Evolutionary conservation across 169 alveolate species (phyloP), one percentile per base, ranked within the genome.

Genomic region (Cryptosporidium meleagridis): DNA sequence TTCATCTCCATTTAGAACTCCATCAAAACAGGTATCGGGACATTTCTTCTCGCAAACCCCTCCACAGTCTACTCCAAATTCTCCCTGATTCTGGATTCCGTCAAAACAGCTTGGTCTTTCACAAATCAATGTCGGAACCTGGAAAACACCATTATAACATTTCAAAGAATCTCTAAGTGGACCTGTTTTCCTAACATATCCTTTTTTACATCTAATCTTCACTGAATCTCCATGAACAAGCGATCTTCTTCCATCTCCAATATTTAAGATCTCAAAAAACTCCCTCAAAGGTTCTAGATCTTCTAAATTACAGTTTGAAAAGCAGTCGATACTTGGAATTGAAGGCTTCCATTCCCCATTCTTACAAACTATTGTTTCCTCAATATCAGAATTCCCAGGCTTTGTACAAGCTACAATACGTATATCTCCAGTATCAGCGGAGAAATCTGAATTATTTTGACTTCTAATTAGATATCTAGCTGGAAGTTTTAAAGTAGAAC

Each of bases 61-160:
- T 21, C 92, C 92, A 55, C 92, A 86, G 23, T 86, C 92, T 12
- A 86, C 48, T 73, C 92, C 92, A 26, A 39, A 65, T 33, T 86
- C 92, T 16, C 91, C 92, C 29, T 68, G 92, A 10, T 73, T 84
- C 35, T 72, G 85, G 18, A 86, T 70, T 26, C 87, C 87, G 31
- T 86, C 92, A 58, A 52, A 61, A 26, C 92, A 86, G 68, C 51
- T 80, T 7, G 89, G 89, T 9, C 41, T 59, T n/a, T 80, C 80
- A 51, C 89, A 80, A 41, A 80, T 80, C 29, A 80, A 31, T 1
- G 52, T 51, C 26, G 89, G 89, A 21, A 39, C 51, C 59, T 80
- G 80, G 62, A 80, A 80, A 39, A 80, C 44, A 9, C 89, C 89
- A 37, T 80, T 80, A 8, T 80, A 26, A 39, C 89, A 80, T n/a